Base-by-base conservation (phyloP, 2,329 filamentous ascomycete species). In the Hypoxylon sp. region DNA sequence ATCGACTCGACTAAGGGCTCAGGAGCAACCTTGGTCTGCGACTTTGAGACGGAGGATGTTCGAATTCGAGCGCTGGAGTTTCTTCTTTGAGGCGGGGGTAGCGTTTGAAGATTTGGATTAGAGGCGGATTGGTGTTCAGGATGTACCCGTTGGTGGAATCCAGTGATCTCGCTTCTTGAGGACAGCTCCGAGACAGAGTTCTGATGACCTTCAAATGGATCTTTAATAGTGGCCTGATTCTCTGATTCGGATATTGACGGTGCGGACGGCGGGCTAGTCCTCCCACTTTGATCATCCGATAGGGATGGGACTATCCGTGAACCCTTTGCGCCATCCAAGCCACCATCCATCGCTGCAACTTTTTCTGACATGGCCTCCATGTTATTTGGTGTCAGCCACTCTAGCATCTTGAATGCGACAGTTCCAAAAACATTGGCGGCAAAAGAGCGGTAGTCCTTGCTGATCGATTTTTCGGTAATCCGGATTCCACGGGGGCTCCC, bases 341-440 rank as follows among this genome's bases (percentile, higher is more conserved):
- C 54, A 28, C 42, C 60, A 18, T 61, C 61, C 3, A 63, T 58
- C 1, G 67, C 71, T 22, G 75, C 74, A 11, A 80, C 75, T 52
- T 79, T 81, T 14, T 79, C 72, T 0, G 80, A 79, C 77, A 88
- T 82, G 8, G 80, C 78, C 18, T 83, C 81, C 3, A 88, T 74
- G n/a, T 82, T 84, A 57, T 82, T 81, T 0, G 87, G 87, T 1
- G 87, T 88, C n/a, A 91, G 78, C 88, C 88, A 91, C 74, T 91
- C 89, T 2, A 91, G 72, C 87, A 91, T 91, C 71, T 88, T 90
- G 75, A 91, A 88, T 9, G 89, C 85, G 9, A 86, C 85, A 0
- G 88, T 89, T 5, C 84, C 87, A 70, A 91, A 90, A 6, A 90
- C 79, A 67, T 89, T 89, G 5, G 86, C 86, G 6, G 86, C 84